Conservation (phyloP, 2,329 filamentous ascomycete genomes). For the Blumeria hordei region DNA sequence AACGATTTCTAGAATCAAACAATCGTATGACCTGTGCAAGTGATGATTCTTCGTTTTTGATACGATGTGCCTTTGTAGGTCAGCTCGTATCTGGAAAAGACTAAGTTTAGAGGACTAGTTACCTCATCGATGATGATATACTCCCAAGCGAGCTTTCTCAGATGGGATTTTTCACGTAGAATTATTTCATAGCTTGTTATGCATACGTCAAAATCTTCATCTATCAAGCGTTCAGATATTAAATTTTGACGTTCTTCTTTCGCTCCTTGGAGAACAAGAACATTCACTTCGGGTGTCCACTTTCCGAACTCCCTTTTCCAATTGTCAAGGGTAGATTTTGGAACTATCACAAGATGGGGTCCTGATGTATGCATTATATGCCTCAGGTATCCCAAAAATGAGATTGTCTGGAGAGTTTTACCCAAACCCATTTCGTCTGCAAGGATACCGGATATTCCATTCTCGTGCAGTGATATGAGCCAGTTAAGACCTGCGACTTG, state of each 20-base stretch:
- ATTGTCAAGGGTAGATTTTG: conserved; percentile 94
- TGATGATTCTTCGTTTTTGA: conserved; percentile 98
- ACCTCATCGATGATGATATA: conserved; percentile 97
- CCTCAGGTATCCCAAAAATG: conserved; percentile 83
- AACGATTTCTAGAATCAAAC: conserved; percentile 83
- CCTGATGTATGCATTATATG: conserved; percentile 76
- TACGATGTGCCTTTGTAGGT: conserved; percentile 45
- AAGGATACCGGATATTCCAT: conserved; percentile 92
- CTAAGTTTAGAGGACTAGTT: conserved; percentile 1
- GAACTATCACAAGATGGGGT: conserved; percentile 75
- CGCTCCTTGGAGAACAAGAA: conserved; percentile 76
- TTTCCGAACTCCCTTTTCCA: conserved; percentile 86
- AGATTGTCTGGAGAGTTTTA: conserved; percentile 93
- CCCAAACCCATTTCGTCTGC: conserved; percentile 98
- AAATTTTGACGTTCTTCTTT: conserved; percentile 79
- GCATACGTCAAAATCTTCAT: conserved; percentile 92
- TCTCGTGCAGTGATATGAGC: conserved; percentile 93
- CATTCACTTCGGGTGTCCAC: conserved; percentile 92
- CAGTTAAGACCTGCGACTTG: conserved; percentile 90
- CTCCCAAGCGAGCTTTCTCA: conserved; percentile 98
- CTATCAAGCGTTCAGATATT: conserved; percentile 75
- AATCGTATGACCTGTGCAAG: conserved; percentile 87
- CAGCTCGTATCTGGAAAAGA: conserved; percentile 2
- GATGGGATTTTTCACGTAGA: conserved; percentile 71
- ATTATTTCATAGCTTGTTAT: conserved; percentile 99